Percentiles rank a stretch among this genome's conserved stretches.
Conservation (phyloP, 2,329 filamentous ascomycete species). For the Paraphaeosphaeria minitans region DNA sequence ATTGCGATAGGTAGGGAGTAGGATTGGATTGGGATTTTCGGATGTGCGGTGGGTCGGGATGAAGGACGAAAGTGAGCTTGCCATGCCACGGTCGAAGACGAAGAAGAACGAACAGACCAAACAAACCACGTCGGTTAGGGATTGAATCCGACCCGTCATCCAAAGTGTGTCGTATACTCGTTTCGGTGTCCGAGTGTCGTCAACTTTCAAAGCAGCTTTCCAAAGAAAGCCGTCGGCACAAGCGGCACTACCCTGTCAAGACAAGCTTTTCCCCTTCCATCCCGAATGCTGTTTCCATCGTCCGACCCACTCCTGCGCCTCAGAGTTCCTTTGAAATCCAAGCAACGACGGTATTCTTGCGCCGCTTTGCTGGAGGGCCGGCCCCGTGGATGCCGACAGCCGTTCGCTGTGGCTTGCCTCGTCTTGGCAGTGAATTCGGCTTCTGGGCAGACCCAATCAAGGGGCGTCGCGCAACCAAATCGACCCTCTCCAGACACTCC, state of each 20-base stretch:
- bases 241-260: background rate
- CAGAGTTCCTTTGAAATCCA: background rate
- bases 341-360: background rate
- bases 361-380: background rate
- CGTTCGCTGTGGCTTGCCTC: slow-evolving; percentile 6
- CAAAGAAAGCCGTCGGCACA: background rate
- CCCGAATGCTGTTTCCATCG: background rate
- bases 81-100: background rate
- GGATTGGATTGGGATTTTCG: no score
- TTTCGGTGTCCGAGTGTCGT: background rate
- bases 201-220: background rate
- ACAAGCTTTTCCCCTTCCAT: background rate
- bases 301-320: background rate
- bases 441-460: background rate
- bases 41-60: background rate
- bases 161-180: background rate
- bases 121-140: background rate
- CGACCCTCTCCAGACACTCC: background rate
- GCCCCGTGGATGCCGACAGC: background rate
- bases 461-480: background rate
- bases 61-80: background rate
- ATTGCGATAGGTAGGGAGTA: background rate
- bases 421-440: background rate
- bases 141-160: background rate
- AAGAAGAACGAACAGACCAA: no score